phyloP scores from a whole-genome alignment of 2,329 filamentous ascomycete species.

The Pseudocercospora fuligena region DNA sequence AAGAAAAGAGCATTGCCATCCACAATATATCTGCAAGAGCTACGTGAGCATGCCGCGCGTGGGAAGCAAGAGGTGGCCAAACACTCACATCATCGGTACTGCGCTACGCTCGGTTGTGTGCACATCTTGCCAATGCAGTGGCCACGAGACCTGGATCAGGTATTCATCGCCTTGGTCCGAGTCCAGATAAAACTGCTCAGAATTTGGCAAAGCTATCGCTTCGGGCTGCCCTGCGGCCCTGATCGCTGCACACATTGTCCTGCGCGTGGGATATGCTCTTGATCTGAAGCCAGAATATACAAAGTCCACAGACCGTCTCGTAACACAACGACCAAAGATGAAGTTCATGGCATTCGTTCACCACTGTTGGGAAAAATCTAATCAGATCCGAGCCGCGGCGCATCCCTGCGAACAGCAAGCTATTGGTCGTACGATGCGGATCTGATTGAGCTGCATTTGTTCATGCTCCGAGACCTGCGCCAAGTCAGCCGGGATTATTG shows the following conservation, averaged over 20 bases:
- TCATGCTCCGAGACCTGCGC: neutral
- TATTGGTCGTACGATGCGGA: neutral
- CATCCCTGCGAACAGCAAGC: neutral
- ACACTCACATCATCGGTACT: neutral
- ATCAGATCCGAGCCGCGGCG: neutral
- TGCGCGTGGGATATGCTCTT: neutral
- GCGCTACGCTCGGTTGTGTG: neutral
- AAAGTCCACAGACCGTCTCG: neutral
- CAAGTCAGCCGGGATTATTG: neutral
- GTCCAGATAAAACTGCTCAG: neutral
- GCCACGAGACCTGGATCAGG: neutral
- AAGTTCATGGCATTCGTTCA: neutral
- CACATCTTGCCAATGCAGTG: neutral
- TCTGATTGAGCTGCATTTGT: neutral
- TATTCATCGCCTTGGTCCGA: neutral
- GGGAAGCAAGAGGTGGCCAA: neutral
- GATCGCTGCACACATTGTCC: neutral
- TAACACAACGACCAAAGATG: neutral
- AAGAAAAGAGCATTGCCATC: conserved; percentile 3
- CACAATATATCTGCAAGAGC: conserved; percentile 1
- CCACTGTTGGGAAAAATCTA: neutral
- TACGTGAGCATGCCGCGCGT: neutral
- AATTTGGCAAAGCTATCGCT: neutral
- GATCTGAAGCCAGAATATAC: neutral
- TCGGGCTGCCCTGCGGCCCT: neutral